Percentiles rank a stretch among this genome's conserved stretches.
These are phyloP conservation scores for Psophocarpus tetragonolobus DNA, from an alignment of 306 rosid genomes.

Conservation along the genomic window DNA sequence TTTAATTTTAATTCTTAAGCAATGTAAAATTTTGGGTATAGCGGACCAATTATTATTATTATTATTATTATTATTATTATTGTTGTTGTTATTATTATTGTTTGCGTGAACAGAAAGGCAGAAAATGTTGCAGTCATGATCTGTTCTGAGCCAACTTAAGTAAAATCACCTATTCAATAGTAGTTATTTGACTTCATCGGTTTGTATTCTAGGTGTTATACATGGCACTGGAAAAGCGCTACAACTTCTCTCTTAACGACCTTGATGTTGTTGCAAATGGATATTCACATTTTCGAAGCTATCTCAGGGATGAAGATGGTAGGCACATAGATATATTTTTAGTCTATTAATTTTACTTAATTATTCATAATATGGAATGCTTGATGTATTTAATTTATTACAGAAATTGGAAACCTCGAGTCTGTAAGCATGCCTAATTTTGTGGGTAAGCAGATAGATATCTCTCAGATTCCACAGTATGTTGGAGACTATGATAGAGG, in stretches of 20 bases:
- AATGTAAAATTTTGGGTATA: too few relatives aligned
- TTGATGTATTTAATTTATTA: conserved; percentile 37
- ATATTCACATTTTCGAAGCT: conserved; percentile 71
- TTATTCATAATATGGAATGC: conserved; percentile 14
- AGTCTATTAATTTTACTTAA: neutral
- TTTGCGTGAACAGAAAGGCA: too few relatives aligned
- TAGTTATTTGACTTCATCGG: conserved; percentile 18
- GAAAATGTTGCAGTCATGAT: neutral
- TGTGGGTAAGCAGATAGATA: conserved; percentile 62
- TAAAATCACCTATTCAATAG: conserved; percentile 3
- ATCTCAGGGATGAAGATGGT: conserved; percentile 58
- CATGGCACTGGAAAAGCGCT: conserved; percentile 83
- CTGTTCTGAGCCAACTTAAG: neutral
- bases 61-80: too few relatives aligned
- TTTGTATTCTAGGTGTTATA: conserved; percentile 68
- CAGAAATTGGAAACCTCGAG: conserved; percentile 46
- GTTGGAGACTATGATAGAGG: conserved; percentile 73
- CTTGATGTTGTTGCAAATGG: conserved; percentile 85
- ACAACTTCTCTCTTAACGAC: conserved; percentile 81
- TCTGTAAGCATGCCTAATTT: conserved; percentile 41
- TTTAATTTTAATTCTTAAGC: too few relatives aligned
- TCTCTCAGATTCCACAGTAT: conserved; percentile 66
- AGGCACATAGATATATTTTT: conserved; percentile 12
- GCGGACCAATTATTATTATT: too few relatives aligned
- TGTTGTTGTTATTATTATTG: too few relatives aligned